phyloP scores from a whole-genome alignment of 2,329 filamentous ascomycete species.

The Mollisiaceae sp. region DNA sequence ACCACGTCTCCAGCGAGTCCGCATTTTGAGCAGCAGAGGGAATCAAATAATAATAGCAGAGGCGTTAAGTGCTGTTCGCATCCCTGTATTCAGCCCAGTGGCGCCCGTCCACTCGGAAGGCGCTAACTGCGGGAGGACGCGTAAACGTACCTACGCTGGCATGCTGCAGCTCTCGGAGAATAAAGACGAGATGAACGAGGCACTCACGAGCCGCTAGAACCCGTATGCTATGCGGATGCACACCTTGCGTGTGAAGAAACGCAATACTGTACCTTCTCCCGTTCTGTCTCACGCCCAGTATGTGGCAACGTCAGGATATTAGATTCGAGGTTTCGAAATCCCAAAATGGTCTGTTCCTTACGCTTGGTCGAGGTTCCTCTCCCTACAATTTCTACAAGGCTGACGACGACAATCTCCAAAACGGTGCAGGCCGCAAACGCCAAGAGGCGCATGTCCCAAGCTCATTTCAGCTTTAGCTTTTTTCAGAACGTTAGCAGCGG shows the following conservation, averaged over 20 bases:
- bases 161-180: not conserved
- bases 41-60: too few species aligned
- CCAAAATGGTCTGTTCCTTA: not conserved
- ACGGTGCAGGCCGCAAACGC: not conserved
- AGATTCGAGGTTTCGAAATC: not conserved
- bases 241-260: not conserved
- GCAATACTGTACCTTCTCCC: not conserved
- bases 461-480: not conserved
- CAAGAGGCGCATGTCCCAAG: not conserved
- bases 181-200: constrained; percentile 11
- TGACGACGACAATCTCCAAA: constrained; percentile 19
- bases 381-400: not conserved
- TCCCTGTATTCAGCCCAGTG: too few species aligned
- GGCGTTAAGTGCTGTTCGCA: too few species aligned
- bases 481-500: not conserved
- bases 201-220: not conserved
- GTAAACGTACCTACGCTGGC: too few species aligned
- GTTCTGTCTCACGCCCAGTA: not conserved
- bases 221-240: not conserved
- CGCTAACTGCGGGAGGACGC: not conserved
- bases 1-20: not conserved
- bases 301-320: not conserved
- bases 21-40: too few species aligned
- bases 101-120: not conserved
- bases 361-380: not conserved